Base-by-base conservation (phyloP, 306 rosid species). In the Cucurbita argyrosperma region DNA sequence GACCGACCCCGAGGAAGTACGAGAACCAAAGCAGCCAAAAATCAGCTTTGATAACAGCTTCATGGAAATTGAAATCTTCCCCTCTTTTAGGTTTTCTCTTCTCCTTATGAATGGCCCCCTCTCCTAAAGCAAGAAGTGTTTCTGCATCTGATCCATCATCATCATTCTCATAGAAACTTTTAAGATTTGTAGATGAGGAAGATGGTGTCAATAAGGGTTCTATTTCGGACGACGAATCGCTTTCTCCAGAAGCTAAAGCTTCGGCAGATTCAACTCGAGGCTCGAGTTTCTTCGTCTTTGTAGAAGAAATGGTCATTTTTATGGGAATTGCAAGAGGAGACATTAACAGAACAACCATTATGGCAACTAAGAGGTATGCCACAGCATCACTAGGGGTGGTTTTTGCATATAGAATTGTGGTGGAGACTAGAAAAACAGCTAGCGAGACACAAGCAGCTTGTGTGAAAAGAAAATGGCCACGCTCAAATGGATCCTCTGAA, bases 21-120 rank as follows among this genome's bases (percentile, higher is more conserved):
- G 81, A 71, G 84, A 86, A 75, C 96, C 96, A 90, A 73, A 88
- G 91, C 76, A 92, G 85, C 98, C 98, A 92, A 77, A 92, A 92
- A 81, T 92, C 98, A 51, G 96, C 96, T 84, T 90, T 92, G 76
- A 88, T n/a, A 8, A 92, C 19, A 18, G 87, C 96, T 78, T 92
- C 91, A 5, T 54, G 74, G 58, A 90, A 59, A 82, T 76, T 86
- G 84, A 92, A 92, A 87, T 92, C 98, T 76, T 92, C 98, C 35
- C 98, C 96, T 64, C 98, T 82, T 72, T 76, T 90, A 57, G 98
- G 96, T 59, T 84, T 87, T 79, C 82, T 87, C 81, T 81, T 92
- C 85, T 80, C 83, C 82, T 83, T 87, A 18, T 21, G 72, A 23
- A 92, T 81, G 4, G 93, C 98, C 71, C 96, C 98, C 72, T 87